phyloP scores from a whole-genome alignment of 805 yeast species.

The Spathaspora sp. region DNA sequence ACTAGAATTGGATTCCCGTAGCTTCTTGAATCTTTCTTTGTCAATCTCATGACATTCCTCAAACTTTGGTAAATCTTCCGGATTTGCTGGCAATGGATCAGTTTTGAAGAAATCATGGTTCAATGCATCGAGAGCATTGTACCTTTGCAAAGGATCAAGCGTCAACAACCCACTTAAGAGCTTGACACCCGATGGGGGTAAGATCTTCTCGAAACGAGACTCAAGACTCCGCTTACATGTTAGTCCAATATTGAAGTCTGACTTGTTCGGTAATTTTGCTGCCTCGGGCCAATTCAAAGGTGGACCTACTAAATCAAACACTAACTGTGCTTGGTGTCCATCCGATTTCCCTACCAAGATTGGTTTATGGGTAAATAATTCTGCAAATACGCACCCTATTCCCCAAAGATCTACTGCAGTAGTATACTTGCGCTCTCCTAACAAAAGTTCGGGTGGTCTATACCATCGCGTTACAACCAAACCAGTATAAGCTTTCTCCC shows the following conservation, averaged over 20 bases:
- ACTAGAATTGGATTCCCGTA: constrained; percentile 17
- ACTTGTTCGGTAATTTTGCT: constrained; percentile 51
- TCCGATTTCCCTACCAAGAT: constrained; percentile 84
- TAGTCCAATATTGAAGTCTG: constrained; percentile 43
- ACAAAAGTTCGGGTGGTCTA: constrained; percentile 87
- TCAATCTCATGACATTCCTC: constrained; percentile 92
- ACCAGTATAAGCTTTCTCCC: constrained; percentile 50
- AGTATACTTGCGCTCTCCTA: constrained; percentile 84
- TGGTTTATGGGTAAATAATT: constrained; percentile 77
- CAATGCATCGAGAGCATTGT: constrained; percentile 77
- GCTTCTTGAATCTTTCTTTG: constrained; percentile 52
- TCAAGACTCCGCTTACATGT: constrained; percentile 46
- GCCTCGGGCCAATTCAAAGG: constrained; percentile 71
- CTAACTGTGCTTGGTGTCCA: constrained; percentile 78
- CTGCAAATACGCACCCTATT: constrained; percentile 92
- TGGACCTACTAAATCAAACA: constrained; percentile 79
- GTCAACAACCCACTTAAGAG: constrained; percentile 60
- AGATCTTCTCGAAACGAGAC: constrained; percentile 40
- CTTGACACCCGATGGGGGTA: constrained; percentile 47
- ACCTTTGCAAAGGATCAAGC: constrained; percentile 68
- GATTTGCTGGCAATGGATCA: constrained; percentile 61
- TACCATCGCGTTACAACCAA: constrained; percentile 96
- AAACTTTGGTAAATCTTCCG: constrained; percentile 56
- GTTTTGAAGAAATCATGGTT: constrained; percentile 63
- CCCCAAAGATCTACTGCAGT: constrained; percentile 99